These are phyloP conservation scores for Nannochloris sp. DNA, from an alignment of 139 green algal species.

Conservation along the genomic window DNA sequence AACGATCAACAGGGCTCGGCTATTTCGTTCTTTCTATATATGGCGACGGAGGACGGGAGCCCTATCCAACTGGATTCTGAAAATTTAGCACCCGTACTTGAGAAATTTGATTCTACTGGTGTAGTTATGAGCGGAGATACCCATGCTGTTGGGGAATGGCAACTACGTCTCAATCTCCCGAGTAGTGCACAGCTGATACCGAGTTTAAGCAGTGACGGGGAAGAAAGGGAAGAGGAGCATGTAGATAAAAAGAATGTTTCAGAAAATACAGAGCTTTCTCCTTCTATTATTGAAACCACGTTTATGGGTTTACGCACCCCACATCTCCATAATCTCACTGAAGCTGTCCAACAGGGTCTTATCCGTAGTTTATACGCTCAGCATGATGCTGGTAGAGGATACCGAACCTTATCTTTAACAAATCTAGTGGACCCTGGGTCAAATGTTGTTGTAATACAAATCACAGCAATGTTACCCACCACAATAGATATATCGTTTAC, in stretches of 20 bases:
- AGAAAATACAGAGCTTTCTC: too few relatives aligned
- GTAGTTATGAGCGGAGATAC: too few relatives aligned
- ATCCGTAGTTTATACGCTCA: constrained; percentile 5
- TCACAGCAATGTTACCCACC: constrained; percentile 41
- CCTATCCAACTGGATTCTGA: too few relatives aligned
- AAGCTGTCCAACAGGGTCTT: constrained; percentile 24
- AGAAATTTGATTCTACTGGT: too few relatives aligned
- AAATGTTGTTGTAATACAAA: constrained; percentile 57
- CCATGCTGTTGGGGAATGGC: too few relatives aligned
- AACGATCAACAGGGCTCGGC: neutral
- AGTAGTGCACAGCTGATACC: too few relatives aligned
- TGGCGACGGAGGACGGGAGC: constrained; percentile 30
- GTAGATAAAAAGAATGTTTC: too few relatives aligned
- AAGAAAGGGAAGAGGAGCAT: too few relatives aligned
- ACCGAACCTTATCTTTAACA: constrained; percentile 30
- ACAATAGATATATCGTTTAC: constrained; percentile 53
- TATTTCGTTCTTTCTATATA: constrained; percentile 49
- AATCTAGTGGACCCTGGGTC: constrained; percentile 33
- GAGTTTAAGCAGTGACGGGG: too few relatives aligned
- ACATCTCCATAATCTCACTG: constrained; percentile 58
- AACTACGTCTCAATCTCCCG: too few relatives aligned
- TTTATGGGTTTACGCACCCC: constrained; percentile 12
- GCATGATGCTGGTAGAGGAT: neutral
- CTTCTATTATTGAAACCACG: neutral
- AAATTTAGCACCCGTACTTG: too few relatives aligned